Conservation (phyloP, 1,284 basidiomycete species). For the Paramarasmius palmivorus region DNA sequence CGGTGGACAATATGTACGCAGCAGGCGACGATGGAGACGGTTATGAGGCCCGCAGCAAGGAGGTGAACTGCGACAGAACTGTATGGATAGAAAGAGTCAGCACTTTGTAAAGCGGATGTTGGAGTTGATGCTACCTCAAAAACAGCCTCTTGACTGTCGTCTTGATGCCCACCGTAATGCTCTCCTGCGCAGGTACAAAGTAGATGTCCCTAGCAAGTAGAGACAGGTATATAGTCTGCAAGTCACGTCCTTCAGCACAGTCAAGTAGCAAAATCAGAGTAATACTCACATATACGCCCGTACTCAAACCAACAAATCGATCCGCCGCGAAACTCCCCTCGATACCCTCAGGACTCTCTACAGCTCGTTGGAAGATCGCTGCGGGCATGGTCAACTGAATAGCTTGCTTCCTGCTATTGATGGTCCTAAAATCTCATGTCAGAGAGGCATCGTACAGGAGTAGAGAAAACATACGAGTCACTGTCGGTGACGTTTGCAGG, state of each 20-base stretch:
- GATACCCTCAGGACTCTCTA: conserved; percentile 36
- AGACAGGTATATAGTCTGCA: conserved; percentile 48
- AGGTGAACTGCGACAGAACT: conserved; percentile 47
- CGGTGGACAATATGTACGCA: conserved; percentile 47
- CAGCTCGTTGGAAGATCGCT: conserved; percentile 48
- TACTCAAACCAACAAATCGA: conserved; percentile 37
- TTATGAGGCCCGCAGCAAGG: conserved; percentile 39
- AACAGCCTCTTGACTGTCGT: conserved; percentile 45
- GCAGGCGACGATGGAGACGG: conserved; percentile 42
- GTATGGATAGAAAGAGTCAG: conserved; percentile 1
- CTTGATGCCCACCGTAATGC: conserved; percentile 39
- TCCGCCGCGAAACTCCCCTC: conserved; percentile 36
- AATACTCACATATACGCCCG: conserved; percentile 46
- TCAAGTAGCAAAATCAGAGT: background rate
- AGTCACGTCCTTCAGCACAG: background rate
- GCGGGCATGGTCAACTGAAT: conserved; percentile 49
- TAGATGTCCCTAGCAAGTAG: conserved; percentile 51
- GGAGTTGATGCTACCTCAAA: conserved; percentile 35
- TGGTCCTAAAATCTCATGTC: background rate
- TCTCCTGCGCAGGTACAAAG: conserved; percentile 35
- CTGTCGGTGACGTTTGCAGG: conserved; percentile 23
- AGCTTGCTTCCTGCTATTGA: conserved; percentile 31
- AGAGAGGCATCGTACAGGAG: conserved; percentile 23
- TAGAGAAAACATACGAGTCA: conserved; percentile 30
- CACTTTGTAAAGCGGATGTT: background rate